Evolutionary conservation across 2,329 filamentous ascomycete genomes (phyloP).

Genomic region (Erysiphe neolycopersici): DNA sequence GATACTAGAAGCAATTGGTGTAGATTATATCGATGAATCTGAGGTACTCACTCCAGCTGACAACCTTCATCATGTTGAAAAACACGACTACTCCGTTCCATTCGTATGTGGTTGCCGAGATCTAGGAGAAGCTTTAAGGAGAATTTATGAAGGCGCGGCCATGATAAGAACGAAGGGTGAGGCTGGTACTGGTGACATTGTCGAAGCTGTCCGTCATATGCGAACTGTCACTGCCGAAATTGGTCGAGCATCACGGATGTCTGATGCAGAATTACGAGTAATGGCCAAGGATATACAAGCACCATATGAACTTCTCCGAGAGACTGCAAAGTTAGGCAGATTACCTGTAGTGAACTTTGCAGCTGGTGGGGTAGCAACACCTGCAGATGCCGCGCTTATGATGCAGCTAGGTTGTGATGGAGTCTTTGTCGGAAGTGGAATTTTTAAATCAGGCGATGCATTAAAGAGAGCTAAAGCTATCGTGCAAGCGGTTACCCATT

Average conservation of each 20-base stretch:
- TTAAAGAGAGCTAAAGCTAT: slow-evolving; percentile 80
- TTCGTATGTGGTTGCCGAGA: slow-evolving; percentile 95
- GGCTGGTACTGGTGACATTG: slow-evolving; percentile 86
- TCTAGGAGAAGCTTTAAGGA: slow-evolving; percentile 71
- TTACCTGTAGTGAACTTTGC: slow-evolving; percentile 95
- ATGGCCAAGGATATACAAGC: slow-evolving; percentile 60
- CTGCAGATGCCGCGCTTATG: slow-evolving; percentile 89
- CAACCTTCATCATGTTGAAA: slow-evolving; percentile 72
- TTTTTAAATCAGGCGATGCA: slow-evolving; percentile 90
- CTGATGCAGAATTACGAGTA: slow-evolving; percentile 47
- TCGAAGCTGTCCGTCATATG: slow-evolving; percentile 92
- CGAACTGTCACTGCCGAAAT: slow-evolving; percentile 71
- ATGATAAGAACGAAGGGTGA: slow-evolving; percentile 99
- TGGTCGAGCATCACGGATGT: slow-evolving; percentile 35
- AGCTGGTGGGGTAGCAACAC: slow-evolving; percentile 96
- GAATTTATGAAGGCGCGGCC: slow-evolving; percentile 78
- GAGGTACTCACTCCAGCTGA: slow-evolving; percentile 95
- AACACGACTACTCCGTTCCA: slow-evolving; percentile 54
- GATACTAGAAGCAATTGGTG: slow-evolving; percentile 82
- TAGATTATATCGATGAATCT: slow-evolving; percentile 96
- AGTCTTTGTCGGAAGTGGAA: slow-evolving; percentile 87
- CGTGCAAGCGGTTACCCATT: slow-evolving; percentile 82
- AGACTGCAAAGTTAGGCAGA: slow-evolving; percentile 66
- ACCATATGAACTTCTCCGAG: slow-evolving; percentile 52
- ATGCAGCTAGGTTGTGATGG: slow-evolving; percentile 98